Conservation (phyloP, 2,329 filamentous ascomycete species). For the Cordyceps tenuipes region DNA sequence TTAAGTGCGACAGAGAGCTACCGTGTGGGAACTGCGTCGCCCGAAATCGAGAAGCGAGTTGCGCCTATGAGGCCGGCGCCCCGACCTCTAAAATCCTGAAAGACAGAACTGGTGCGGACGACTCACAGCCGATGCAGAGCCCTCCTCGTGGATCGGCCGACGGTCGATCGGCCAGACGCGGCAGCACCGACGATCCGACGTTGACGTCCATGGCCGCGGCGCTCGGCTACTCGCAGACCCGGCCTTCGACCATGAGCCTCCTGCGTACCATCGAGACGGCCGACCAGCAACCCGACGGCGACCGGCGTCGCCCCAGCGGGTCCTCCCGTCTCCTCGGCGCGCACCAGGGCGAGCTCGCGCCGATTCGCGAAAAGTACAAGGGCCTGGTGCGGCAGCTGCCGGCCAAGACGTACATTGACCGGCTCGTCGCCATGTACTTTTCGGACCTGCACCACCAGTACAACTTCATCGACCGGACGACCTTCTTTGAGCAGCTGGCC, state of each 20-base stretch:
- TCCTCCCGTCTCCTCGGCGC: not conserved
- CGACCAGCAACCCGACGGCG: conserved; percentile 24
- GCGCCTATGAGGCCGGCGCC: conserved; percentile 47
- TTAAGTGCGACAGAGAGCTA: conserved; percentile 48
- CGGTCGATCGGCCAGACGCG: not conserved
- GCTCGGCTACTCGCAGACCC: conserved; percentile 46
- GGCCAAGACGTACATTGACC: conserved; percentile 43
- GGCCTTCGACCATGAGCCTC: conserved; percentile 45
- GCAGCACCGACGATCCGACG: conserved; percentile 18
- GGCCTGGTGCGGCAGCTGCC: conserved; percentile 50
- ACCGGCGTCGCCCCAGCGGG: not conserved
- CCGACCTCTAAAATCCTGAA: conserved; percentile 24
- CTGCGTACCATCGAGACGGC: conserved; percentile 45
- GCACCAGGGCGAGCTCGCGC: conserved; percentile 14
- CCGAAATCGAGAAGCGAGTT: conserved; percentile 47
- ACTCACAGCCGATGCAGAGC: not conserved
- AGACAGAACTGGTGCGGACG: not conserved
- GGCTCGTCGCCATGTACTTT: conserved; percentile 47
- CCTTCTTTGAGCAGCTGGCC: conserved; percentile 42
- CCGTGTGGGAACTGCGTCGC: conserved; percentile 53
- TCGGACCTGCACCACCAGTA: conserved; percentile 53
- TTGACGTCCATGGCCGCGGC: conserved; percentile 37
- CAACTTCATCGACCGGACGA: conserved; percentile 43
- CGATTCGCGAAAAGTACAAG: conserved; percentile 49
- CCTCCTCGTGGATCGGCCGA: not conserved